Evolutionary conservation across 208 protist genomes (phyloP).

Genomic region (Herpetomonas muscarum): DNA sequence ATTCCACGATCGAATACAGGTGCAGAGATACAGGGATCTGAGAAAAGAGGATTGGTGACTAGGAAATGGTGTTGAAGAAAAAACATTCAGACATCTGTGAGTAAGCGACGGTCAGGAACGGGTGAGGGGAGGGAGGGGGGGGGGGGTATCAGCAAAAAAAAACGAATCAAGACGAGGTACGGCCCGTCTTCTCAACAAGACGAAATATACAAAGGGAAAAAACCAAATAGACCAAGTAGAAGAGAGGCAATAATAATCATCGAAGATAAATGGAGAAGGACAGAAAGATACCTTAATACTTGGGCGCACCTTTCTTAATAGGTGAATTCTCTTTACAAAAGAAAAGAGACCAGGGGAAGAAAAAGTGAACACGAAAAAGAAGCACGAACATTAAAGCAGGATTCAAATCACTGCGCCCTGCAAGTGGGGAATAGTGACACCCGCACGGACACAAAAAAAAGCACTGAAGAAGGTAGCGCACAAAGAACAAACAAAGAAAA

Average conservation of each 20-base stretch:
- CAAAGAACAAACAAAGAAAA: conserved; percentile 13
- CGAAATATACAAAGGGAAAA: too few relatives aligned
- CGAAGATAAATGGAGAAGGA: neutral
- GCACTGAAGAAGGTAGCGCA: neutral
- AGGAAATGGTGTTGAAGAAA: neutral
- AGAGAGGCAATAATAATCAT: neutral
- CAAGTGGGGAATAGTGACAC: neutral
- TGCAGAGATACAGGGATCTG: too few relatives aligned
- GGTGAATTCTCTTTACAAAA: conserved; percentile 1
- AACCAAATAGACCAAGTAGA: conserved; percentile 2
- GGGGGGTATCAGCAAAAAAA: neutral
- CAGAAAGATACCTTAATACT: neutral
- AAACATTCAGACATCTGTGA: neutral
- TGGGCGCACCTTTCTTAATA: neutral
- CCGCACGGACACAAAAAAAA: conserved; percentile 3
- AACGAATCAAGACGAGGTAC: too few relatives aligned
- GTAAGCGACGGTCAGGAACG: neutral
- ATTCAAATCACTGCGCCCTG: neutral
- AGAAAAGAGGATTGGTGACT: neutral
- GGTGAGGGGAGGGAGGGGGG: neutral
- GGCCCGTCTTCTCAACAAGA: too few relatives aligned
- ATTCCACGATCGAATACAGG: too few relatives aligned
- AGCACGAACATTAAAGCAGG: conserved; percentile 6
- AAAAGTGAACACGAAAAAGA: conserved; percentile 8
- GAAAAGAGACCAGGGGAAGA: conserved; percentile 3